Base-by-base conservation (phyloP, 768 basidiomycete genomes). In the Trametes gibbosa region DNA sequence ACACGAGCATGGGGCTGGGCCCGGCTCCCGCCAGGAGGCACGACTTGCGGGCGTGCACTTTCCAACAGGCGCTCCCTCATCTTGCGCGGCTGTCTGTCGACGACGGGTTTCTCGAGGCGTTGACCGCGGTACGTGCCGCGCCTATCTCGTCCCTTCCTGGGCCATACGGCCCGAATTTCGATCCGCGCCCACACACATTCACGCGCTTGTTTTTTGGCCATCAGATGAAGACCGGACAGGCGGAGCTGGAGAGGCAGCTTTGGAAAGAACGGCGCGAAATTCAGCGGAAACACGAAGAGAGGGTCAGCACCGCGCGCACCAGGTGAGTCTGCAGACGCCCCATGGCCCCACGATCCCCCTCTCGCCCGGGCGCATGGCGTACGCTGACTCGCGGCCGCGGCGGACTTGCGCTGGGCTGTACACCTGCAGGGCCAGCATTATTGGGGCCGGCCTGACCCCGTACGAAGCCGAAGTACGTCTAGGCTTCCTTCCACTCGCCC, bases 191-290 rank as follows among this genome's bases (percentile, higher is more conserved):
- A 23, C 27, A 50, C 39, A 32, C 32, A 39, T 29, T 40, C 41
- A 53, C 25, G 40, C 46, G 40, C 39, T 29, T n/a, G 19, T 21
- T 17, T 10, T 21, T 19, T 32, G 35, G 19, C 10, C 42, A 50
- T 21, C 66, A 91, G 91, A 75, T 94, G 66, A 88, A 84, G 71
- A 72, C 80, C 53, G 87, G 89, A 49, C 92, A 94, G 73, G 77
- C 84, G 55, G 75, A 77, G 23, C 75, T 92, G 34, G 92, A 94
- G 70, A 79, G 74, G 60, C 79, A 78, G 58, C 71, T 92, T 35
- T 91, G 83, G 84, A 77, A 82, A 57, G 89, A 89, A 63, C 79
- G 92, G 53, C 74, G 76, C 32, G 76, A 75, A 5, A 83, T 94
- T 57, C 79, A 82, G 53, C 74, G 73, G 59, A 85, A 84, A 65